These are phyloP conservation scores for Cladorrhinum sp. DNA, from an alignment of 2,329 filamentous ascomycete species.

Conservation along the genomic window DNA sequence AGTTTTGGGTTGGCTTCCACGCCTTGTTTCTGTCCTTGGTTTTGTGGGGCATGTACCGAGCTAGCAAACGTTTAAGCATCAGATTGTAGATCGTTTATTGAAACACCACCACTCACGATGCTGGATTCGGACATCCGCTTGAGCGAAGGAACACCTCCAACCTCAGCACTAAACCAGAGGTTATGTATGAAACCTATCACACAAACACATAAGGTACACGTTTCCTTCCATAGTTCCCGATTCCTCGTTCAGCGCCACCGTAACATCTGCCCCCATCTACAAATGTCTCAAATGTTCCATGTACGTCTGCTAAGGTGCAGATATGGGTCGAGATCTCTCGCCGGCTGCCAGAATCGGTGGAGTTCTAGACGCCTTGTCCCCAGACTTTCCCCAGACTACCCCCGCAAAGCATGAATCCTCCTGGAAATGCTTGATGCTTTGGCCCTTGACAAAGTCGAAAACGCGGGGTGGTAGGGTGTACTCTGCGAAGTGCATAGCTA, in stretches of 20 bases:
- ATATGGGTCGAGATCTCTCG: neutral
- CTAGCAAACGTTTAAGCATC: no score
- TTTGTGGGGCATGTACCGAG: no score
- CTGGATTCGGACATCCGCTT: conserved; percentile 12
- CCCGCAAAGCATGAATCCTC: neutral
- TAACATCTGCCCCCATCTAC: neutral
- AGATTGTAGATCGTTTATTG: no score
- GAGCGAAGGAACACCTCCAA: conserved; percentile 15
- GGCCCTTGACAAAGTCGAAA: neutral
- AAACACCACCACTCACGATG: no score
- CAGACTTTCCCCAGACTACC: neutral
- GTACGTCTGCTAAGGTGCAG: no score
- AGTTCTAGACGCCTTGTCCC: neutral
- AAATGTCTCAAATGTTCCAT: no score
- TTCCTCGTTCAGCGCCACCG: neutral
- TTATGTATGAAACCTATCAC: conserved; percentile 3
- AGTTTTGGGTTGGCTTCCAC: no score
- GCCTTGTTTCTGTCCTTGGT: no score
- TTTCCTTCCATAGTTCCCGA: no score
- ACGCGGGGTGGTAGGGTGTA: neutral
- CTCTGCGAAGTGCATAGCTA: no score
- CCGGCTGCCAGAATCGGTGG: no score
- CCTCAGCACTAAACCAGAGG: conserved; percentile 4
- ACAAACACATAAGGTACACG: neutral
- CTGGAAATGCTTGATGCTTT: no score